Conservation (phyloP, 495 filamentous ascomycete genomes). For the Tricharina praecox region DNA sequence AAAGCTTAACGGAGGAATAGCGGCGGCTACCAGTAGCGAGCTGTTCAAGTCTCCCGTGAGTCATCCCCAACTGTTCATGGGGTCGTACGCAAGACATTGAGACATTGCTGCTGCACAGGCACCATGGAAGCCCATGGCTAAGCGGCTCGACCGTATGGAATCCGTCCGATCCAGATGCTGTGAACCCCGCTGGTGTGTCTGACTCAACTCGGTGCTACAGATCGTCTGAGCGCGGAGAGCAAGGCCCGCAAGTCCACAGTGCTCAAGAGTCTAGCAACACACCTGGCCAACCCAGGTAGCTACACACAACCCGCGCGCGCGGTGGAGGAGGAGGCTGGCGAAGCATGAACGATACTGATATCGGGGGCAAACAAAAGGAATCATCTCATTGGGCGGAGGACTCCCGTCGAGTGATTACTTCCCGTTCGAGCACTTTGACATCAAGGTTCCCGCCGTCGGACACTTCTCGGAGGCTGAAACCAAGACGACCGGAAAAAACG, state of each 20-base stretch:
- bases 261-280: constrained; percentile 63
- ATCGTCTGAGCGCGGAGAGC: constrained; percentile 42
- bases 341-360: background rate
- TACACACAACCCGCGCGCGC: no score
- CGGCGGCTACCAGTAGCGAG: constrained; percentile 58
- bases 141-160: constrained; percentile 60
- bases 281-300: constrained; percentile 33
- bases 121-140: constrained; percentile 55
- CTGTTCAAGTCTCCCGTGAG: constrained; percentile 59
- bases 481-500: constrained; percentile 34
- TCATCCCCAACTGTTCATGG: background rate
- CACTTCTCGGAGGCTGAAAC: constrained; percentile 54
- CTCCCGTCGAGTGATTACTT: constrained; percentile 81
- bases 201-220: constrained; percentile 21
- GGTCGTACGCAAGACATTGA: background rate
- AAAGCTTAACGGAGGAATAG: constrained; percentile 53
- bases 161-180: constrained; percentile 26
- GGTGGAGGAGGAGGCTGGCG: no score
- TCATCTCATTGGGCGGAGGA: constrained; percentile 82
- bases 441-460: constrained; percentile 51
- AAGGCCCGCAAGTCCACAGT: constrained; percentile 40
- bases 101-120: constrained; percentile 22
- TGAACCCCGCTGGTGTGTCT: background rate
- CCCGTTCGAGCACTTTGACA: constrained; percentile 51
- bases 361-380: constrained; percentile 26